These are phyloP conservation scores for Talaromyces sp. DNA, from an alignment of 2,329 filamentous ascomycete genomes.

Conservation along the genomic window DNA sequence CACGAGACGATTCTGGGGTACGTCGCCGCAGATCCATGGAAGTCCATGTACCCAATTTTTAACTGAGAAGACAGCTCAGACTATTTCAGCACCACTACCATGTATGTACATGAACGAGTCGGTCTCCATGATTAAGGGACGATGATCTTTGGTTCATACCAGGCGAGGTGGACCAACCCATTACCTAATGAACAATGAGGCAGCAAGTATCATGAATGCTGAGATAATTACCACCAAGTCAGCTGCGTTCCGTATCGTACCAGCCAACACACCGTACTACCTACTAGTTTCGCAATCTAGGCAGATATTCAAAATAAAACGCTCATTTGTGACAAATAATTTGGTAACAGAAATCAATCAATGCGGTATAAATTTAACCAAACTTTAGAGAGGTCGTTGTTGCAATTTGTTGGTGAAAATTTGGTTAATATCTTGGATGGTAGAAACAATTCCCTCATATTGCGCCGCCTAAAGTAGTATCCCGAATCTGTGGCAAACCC, in stretches of 20 bases:
- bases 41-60: no score
- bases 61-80: not conserved
- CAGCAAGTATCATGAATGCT: not conserved
- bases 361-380: no score
- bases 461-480: not conserved
- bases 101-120: not conserved
- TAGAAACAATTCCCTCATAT: conserved; percentile 10
- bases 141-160: not conserved
- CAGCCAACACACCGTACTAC: not conserved
- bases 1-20: conserved; percentile 10
- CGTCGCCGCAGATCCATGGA: not conserved
- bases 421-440: conserved; percentile 4
- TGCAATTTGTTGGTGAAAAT: not conserved
- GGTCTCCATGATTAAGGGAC: not conserved
- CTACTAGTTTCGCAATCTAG: not conserved
- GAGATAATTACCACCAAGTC: not conserved
- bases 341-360: not conserved
- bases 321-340: not conserved
- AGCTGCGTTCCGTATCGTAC: not conserved
- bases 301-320: not conserved
- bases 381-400: not conserved
- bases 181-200: not conserved
- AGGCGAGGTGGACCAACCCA: not conserved
- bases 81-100: not conserved
- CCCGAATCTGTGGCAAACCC: not conserved